Conservation (phyloP, 257 asterid species). For the Jacaranda mimosifolia region DNA sequence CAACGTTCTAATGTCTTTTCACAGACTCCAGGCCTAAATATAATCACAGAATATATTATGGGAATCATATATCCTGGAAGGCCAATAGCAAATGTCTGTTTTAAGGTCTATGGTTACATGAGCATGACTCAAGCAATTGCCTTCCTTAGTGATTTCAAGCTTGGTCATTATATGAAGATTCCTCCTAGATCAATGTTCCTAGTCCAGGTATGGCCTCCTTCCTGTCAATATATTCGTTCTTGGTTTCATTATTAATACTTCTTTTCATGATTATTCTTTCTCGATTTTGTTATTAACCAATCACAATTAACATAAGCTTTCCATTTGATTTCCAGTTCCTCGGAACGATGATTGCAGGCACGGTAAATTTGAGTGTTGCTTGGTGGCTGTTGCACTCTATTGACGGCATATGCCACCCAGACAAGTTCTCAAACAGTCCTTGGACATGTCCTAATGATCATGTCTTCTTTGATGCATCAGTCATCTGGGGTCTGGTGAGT, state of each 20-base stretch:
- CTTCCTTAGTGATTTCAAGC: conserved; percentile 80
- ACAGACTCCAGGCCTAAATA: conserved; percentile 76
- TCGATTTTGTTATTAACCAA: not conserved
- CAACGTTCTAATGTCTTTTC: not conserved
- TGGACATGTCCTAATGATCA: conserved; percentile 80
- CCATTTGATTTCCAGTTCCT: conserved; percentile 32
- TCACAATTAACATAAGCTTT: not conserved
- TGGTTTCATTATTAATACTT: too few species aligned
- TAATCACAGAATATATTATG: conserved; percentile 75
- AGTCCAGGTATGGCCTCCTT: conserved; percentile 62
- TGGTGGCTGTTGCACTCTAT: conserved; percentile 50
- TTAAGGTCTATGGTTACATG: conserved; percentile 79
- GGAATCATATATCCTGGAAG: conserved; percentile 78
- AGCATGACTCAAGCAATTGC: conserved; percentile 83
- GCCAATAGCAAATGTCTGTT: conserved; percentile 81
- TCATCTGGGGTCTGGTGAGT: conserved; percentile 80
- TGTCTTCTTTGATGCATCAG: conserved; percentile 76
- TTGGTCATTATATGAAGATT: conserved; percentile 88
- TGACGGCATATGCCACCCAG: conserved; percentile 42
- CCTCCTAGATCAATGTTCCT: conserved; percentile 90
- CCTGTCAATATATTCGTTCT: not conserved
- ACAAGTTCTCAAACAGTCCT: conserved; percentile 56
- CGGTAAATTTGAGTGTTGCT: conserved; percentile 43
- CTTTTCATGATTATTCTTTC: not conserved
- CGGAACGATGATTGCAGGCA: conserved; percentile 44